Percentiles rank a stretch among this genome's conserved stretches.
These are phyloP conservation scores for Hypericum androsaemum DNA, from an alignment of 345 rosid genomes.

Conservation along the genomic window DNA sequence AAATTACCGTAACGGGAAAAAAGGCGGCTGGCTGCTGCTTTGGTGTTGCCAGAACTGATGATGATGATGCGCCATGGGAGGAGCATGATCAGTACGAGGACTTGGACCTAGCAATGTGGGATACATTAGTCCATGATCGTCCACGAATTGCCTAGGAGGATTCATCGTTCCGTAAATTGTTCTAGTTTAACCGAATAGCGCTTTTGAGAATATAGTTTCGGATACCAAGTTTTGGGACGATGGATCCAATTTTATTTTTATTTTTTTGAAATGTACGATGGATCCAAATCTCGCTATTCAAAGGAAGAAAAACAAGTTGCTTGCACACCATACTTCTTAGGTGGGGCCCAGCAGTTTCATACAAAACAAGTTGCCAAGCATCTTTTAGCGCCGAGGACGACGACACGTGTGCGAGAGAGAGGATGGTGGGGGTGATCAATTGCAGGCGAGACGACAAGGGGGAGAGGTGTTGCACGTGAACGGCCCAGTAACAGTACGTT, in stretches of 20 bases:
- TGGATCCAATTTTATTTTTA: too few relatives aligned
- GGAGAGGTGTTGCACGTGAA: slow-evolving; percentile 31
- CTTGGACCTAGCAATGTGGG: slow-evolving; percentile 18
- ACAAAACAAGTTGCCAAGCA: not conserved
- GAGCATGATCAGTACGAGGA: slow-evolving; percentile 6
- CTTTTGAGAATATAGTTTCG: too few relatives aligned
- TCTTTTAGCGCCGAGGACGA: not conserved
- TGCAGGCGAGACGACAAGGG: slow-evolving; percentile 9
- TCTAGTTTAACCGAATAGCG: not conserved
- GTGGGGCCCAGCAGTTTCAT: too few relatives aligned
- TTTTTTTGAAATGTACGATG: too few relatives aligned
- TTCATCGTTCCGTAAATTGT: slow-evolving; percentile 2
- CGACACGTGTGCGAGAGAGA: slow-evolving; percentile 20
- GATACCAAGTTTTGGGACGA: too few relatives aligned
- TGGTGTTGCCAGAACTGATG: not conserved
- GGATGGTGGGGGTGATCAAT: not conserved
- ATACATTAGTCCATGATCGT: slow-evolving; percentile 15
- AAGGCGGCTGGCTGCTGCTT: too few relatives aligned
- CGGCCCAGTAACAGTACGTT: slow-evolving; percentile 13
- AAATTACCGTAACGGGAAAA: too few relatives aligned
- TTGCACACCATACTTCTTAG: too few relatives aligned
- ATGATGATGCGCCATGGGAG: not conserved
- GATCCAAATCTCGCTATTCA: too few relatives aligned
- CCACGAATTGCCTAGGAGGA: slow-evolving; percentile 14
- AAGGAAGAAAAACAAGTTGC: too few relatives aligned